These are phyloP conservation scores for Cucumis hystrix DNA, from an alignment of 306 rosid species.

Conservation along the genomic window DNA sequence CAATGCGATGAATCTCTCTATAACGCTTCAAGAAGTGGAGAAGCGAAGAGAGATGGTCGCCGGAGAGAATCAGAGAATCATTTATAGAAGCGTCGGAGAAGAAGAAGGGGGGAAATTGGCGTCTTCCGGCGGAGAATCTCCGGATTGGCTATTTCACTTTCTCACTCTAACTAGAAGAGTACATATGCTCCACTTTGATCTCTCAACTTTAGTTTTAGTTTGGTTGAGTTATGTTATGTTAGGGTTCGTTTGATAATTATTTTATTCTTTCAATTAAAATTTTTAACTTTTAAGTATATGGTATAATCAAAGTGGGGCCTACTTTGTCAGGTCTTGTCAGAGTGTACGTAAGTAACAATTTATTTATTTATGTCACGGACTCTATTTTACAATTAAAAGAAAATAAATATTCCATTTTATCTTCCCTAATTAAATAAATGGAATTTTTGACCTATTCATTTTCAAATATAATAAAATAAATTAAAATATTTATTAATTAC, in stretches of 20 bases:
- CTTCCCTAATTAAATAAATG: too few relatives aligned
- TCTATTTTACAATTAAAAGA: too few relatives aligned
- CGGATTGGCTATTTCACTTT: not conserved
- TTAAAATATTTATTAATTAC: too few relatives aligned
- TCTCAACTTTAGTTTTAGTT: not conserved
- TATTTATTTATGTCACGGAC: too few relatives aligned
- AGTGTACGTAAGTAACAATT: too few relatives aligned
- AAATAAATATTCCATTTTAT: too few relatives aligned
- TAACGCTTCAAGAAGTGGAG: not conserved
- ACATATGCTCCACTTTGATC: not conserved
- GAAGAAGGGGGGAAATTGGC: not conserved
- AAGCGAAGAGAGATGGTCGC: not conserved
- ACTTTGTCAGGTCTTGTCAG: too few relatives aligned
- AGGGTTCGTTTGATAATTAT: not conserved
- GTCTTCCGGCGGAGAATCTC: slow-evolving; percentile 3
- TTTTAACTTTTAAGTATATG: too few relatives aligned
- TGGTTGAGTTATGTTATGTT: not conserved
- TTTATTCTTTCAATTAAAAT: not conserved
- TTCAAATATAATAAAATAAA: too few relatives aligned
- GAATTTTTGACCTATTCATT: too few relatives aligned
- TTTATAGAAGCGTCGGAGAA: not conserved
- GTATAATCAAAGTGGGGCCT: not conserved
- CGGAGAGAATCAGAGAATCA: slow-evolving; percentile 1
- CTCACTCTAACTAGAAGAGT: not conserved
- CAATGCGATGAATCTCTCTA: not conserved